phyloP scores from a whole-genome alignment of 345 rosid genomes.

The Dimocarpus longan region DNA sequence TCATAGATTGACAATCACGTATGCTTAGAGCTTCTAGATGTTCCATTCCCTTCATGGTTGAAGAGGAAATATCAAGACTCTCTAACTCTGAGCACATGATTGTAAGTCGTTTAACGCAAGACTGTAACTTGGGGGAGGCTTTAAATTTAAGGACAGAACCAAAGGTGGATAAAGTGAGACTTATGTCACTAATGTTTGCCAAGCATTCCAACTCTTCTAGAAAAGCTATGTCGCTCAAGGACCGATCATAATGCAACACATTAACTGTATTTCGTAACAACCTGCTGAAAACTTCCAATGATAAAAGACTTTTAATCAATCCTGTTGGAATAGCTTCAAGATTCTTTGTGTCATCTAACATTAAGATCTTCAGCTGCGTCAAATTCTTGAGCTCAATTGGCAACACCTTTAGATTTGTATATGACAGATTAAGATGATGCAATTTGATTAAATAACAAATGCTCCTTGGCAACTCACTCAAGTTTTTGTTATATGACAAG shows the following conservation, averaged over 20 bases:
- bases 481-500: not conserved
- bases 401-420: not conserved
- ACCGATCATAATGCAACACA: not conserved
- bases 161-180: not conserved
- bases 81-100: not conserved
- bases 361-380: not conserved
- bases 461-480: not conserved
- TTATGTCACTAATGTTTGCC: not conserved
- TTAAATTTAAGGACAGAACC: not conserved
- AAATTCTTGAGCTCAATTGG: not conserved
- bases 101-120: not conserved
- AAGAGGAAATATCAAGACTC: not conserved
- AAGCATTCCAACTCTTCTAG: not conserved
- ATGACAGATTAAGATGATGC: constrained; percentile 23
- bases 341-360: not conserved
- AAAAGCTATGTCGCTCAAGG: not conserved
- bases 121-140: not conserved
- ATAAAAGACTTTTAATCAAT: constrained; percentile 7
- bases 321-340: not conserved
- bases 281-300: constrained; percentile 9
- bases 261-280: not conserved
- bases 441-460: constrained; percentile 5
- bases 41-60: not conserved
- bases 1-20: not conserved
- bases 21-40: not conserved